Base-by-base conservation (phyloP, 805 yeast genomes). In the Alloascoidea africana region DNA sequence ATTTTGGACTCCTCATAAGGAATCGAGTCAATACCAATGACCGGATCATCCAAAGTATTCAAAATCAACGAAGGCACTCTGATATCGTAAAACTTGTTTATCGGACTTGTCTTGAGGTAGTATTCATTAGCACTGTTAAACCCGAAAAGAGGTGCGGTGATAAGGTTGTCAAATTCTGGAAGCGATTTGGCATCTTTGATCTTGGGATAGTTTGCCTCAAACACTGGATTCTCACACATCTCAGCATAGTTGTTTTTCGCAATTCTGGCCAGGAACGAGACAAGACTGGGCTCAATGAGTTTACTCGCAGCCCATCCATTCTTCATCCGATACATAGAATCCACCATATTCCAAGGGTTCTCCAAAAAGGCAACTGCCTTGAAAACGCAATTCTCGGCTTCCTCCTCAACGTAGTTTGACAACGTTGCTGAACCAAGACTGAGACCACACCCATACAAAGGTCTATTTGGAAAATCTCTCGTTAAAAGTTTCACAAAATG, bases 301-400 rank as follows among this genome's bases (percentile, higher is more conserved):
- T 50, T 30, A 50, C 52, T 4, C 74, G 27, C 68, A 46, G 62
- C 48, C 32, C 53, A 54, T 23, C 64, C 55, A 4, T 43, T 40
- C 3, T 55, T 45, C 38, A 75, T 53, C 33, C 65, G 69, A 34
- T 58, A 49, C n/a, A 65, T 60, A 4, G 79, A 65, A 41, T 67
- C 73, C 13, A 66, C 54, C 50, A 81, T 61, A 53, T 80, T 83
- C 87, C 87, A 81, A 5, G 89, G 89, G 16, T 75, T 60, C 13
- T 79, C 76, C 47, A 80, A 55, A 5, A 73, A 55, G 11, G 70
- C 63, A 3, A 84, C 78, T 4, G 78, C 76, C 32, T 66, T 62
- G 40, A 78, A 61, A 39, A 66, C 66, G 1, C 67, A 51, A 37
- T 68, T 56, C 2, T 66, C 70, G 3, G 65, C 66, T 46, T 76